Evolutionary conservation across 352 stramenopile genomes (phyloP).

Genomic region (Phytophthora aleatoria): DNA sequence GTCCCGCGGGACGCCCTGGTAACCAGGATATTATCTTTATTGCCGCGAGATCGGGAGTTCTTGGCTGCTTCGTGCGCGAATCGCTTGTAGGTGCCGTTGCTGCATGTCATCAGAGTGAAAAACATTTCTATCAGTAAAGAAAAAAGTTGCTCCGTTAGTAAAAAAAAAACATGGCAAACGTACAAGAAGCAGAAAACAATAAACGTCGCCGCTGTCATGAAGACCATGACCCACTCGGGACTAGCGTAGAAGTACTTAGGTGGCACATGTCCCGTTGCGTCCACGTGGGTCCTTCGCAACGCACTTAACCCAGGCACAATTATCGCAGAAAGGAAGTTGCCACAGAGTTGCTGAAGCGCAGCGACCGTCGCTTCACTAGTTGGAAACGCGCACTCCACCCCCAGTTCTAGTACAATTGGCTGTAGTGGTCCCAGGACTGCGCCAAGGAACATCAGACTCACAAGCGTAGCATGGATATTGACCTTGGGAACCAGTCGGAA

Average conservation of each 20-base stretch:
- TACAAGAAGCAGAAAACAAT: conserved; percentile 66
- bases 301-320: conserved; percentile 58
- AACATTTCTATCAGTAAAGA: too few relatives aligned
- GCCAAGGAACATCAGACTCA: conserved; percentile 57
- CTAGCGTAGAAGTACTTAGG: conserved; percentile 57
- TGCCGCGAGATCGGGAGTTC: conserved; percentile 3
- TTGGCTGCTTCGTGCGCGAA: conserved; percentile 40
- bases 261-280: conserved; percentile 52
- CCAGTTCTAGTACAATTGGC: conserved; percentile 70
- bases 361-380: conserved; percentile 80
- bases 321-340: conserved; percentile 75
- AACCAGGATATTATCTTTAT: conserved; percentile 15
- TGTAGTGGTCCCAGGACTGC: conserved; percentile 68
- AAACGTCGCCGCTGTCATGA: conserved; percentile 47
- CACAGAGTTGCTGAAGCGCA: conserved; percentile 76
- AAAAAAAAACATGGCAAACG: conserved; percentile 10
- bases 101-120: conserved; percentile 8
- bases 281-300: conserved; percentile 45
- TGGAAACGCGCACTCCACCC: conserved; percentile 74
- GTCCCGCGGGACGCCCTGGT: conserved; percentile 14
- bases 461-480: conserved; percentile 34
- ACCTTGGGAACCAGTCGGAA: conserved; percentile 58
- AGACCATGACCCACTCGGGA: conserved; percentile 62
- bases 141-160: background rate
- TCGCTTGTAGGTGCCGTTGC: conserved; percentile 65